Base-by-base conservation (phyloP, 169 alveolate species). In the Plasmodium gonderi region DNA sequence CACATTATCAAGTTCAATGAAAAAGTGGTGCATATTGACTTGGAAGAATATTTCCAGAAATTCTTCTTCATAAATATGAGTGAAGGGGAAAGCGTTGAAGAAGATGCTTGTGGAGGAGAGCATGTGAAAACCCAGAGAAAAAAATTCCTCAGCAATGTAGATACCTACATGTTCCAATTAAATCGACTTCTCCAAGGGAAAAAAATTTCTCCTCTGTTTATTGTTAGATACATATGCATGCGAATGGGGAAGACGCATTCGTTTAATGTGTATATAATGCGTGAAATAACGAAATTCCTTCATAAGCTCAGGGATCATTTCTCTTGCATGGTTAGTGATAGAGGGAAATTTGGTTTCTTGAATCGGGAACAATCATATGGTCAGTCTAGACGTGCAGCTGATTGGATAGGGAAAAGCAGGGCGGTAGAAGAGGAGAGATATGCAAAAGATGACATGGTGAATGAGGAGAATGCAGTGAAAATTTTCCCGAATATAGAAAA, bases 171-270 rank as follows among this genome's bases (percentile, higher is more conserved):
- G 45, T 87, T 87, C 42, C 83, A 87, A 47, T 20, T 75, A 1
- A 75, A 87, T 12, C 68, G 87, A 12, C 42, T 87, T 20, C 8
- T 87, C 20, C 76, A 75, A 45, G 93, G 93, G 0, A 42, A 75
- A 38, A 7, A 11, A 5, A 31, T 87, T 5, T 87, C 93, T 26
- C 47, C 79, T 11, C 33, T 87, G 12, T 76, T 87, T 67, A 87
- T 87, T 9, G 93, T 87, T 11, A 54, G 93, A 67, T 60, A 87
- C 79, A 60, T 87, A 17, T 87, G 93, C 51, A 75, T 74, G 64
- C 42, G 47, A 20, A 87, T 87, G 89, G 68, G 17, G 6, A 74
- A 87, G 47, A 67, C 45, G 1, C 67, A 75, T 20, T 20, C 64
- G 20, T 87, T 87, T 67, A 87, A 87, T 45, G 67, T 75, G 87